These are phyloP conservation scores for Flaveria linearis DNA, from an alignment of 129 eudicot genomes.

Conservation along the genomic window DNA sequence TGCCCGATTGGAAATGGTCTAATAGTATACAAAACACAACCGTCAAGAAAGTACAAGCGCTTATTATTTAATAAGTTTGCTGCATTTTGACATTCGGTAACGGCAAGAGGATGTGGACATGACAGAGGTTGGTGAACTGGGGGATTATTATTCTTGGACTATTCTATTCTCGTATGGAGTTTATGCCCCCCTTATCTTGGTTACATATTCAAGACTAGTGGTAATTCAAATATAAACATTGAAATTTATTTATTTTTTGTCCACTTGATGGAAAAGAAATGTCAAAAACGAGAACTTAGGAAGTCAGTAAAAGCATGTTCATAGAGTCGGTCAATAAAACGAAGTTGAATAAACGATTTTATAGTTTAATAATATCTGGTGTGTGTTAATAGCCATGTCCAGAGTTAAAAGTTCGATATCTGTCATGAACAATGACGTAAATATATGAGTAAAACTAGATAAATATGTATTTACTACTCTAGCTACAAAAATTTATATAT, in stretches of 20 bases:
- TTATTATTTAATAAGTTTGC: background rate
- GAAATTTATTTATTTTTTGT: background rate
- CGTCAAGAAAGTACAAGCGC: background rate
- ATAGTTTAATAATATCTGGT: too few species aligned
- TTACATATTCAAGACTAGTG: background rate
- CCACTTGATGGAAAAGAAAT: background rate
- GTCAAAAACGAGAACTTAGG: too few species aligned
- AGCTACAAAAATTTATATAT: too few species aligned
- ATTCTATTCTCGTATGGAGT: background rate
- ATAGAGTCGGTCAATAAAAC: background rate
- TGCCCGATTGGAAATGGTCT: too few species aligned
- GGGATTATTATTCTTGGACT: background rate
- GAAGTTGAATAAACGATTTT: background rate
- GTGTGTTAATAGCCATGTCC: too few species aligned
- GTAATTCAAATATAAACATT: background rate
- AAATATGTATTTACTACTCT: too few species aligned
- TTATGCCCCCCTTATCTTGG: background rate
- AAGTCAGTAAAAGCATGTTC: too few species aligned
- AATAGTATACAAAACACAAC: too few species aligned
- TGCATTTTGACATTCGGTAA: background rate
- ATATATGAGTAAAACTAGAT: too few species aligned
- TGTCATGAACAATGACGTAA: too few species aligned
- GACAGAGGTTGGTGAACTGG: conserved; percentile 9
- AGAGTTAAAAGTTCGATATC: too few species aligned
- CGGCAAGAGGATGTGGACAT: conserved; percentile 21